These are phyloP conservation scores for Cercospora brassicicola DNA, from an alignment of 2,329 filamentous ascomycete genomes.

Conservation along the genomic window DNA sequence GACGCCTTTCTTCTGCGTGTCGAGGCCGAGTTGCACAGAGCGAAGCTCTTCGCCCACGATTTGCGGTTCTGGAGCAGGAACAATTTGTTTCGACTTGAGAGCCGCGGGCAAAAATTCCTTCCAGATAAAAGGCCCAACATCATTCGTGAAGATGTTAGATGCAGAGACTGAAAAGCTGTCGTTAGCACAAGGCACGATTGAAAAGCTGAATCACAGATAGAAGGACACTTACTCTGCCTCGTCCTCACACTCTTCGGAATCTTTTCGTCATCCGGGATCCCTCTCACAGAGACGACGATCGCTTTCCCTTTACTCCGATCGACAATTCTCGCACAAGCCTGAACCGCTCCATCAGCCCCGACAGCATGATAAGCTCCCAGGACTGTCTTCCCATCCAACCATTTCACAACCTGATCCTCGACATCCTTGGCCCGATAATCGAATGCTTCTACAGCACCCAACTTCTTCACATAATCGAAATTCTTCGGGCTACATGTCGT, in stretches of 20 bases:
- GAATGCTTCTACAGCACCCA: constrained; percentile 52
- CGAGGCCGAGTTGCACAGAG: constrained; percentile 41
- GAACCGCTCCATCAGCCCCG: constrained; percentile 28
- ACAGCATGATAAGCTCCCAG: constrained; percentile 36
- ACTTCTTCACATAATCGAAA: constrained; percentile 45
- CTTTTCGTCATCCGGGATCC: constrained; percentile 27
- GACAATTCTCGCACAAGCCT: constrained; percentile 33
- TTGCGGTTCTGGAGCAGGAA: constrained; percentile 38
- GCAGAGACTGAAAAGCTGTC: constrained; percentile 16
- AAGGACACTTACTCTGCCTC: constrained; percentile 28
- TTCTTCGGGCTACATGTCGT: constrained; percentile 39
- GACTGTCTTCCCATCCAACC: constrained; percentile 37
- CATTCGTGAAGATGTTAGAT: constrained; percentile 30
- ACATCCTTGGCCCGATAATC: constrained; percentile 46
- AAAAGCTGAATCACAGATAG: too few species aligned
- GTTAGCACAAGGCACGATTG: not conserved
- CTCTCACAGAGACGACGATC: constrained; percentile 32
- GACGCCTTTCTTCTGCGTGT: constrained; percentile 43
- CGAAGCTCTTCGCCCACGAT: constrained; percentile 43
- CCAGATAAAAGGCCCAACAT: constrained; percentile 35
- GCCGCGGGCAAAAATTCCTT: constrained; percentile 33
- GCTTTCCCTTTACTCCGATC: constrained; percentile 34
- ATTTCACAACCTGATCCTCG: constrained; percentile 32
- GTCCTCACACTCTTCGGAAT: constrained; percentile 32
- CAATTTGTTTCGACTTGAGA: constrained; percentile 32